Evolutionary conservation across 139 green algal species (phyloP).

Genomic region (Penium margaritaceum): DNA sequence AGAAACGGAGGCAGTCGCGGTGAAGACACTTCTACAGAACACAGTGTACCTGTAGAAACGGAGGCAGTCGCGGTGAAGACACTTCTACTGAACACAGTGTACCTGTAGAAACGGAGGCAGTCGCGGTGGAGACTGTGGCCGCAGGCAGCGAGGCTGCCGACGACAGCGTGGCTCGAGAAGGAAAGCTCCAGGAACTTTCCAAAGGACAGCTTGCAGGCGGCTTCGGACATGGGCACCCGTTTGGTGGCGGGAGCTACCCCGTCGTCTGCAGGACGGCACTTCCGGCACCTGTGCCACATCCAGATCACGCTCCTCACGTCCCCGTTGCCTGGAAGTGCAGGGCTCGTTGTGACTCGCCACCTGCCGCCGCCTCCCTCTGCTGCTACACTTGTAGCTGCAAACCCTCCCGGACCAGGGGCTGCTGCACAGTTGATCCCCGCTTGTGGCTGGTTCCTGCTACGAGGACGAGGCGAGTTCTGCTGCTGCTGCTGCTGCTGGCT

Average conservation of each 20-base stretch:
- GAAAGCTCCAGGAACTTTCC: conserved; percentile 47
- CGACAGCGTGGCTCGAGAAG: conserved; percentile 34
- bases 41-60: conserved; percentile 47
- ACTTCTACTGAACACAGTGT: no score
- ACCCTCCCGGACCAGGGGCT: no score
- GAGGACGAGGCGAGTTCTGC: no score
- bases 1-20: conserved; percentile 4
- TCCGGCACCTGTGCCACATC: conserved; percentile 46
- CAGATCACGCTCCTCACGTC: no score
- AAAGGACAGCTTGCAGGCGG: conserved; percentile 36
- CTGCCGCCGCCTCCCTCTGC: no score
- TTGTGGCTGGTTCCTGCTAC: no score
- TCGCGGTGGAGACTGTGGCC: conserved; percentile 44
- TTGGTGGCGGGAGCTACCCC: conserved; percentile 13
- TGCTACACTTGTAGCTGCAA: no score
- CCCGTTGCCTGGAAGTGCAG: no score
- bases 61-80: conserved; percentile 42
- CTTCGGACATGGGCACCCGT: conserved; percentile 39
- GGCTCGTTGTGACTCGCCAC: no score
- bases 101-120: conserved; percentile 45
- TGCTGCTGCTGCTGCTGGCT: no score
- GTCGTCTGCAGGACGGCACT: conserved; percentile 12
- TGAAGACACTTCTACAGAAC: no score
- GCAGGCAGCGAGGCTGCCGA: conserved; percentile 7
- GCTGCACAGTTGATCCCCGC: no score